Evolutionary conservation across 768 basidiomycete species (phyloP).

Genomic region (Tricholoma terreum): DNA sequence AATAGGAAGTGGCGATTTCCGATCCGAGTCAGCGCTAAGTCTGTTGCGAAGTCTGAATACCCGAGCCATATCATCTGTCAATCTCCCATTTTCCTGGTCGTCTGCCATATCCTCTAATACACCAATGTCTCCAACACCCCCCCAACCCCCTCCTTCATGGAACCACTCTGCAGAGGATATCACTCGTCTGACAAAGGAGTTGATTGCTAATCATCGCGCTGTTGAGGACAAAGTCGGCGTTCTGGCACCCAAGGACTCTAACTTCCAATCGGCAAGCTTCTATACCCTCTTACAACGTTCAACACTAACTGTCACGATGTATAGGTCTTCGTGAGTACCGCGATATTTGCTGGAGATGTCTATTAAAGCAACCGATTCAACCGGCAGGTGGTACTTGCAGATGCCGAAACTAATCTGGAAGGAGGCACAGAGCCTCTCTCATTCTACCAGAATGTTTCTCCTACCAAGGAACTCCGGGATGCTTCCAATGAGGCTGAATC

Average conservation of each 20-base stretch:
- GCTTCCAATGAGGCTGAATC: slow-evolving; percentile 74
- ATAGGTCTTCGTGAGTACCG: slow-evolving; percentile 69
- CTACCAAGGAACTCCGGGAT: slow-evolving; percentile 73
- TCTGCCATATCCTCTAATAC: slow-evolving; percentile 23
- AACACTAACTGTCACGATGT: slow-evolving; percentile 4
- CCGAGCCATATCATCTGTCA: slow-evolving; percentile 28
- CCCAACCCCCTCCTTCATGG: slow-evolving; percentile 67
- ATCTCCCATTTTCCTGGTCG: slow-evolving; percentile 26
- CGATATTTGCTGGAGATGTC: slow-evolving; percentile 3
- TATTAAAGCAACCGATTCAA: slow-evolving; percentile 9
- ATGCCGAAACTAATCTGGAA: slow-evolving; percentile 55
- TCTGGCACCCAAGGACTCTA: slow-evolving; percentile 53
- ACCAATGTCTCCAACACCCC: slow-evolving; percentile 55
- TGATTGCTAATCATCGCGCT: slow-evolving; percentile 54
- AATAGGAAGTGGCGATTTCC: slow-evolving; percentile 42
- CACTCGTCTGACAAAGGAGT: slow-evolving; percentile 49
- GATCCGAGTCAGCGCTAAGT: slow-evolving; percentile 26
- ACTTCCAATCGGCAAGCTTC: slow-evolving; percentile 60
- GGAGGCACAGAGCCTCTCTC: slow-evolving; percentile 53
- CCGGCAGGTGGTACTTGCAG: slow-evolving; percentile 54
- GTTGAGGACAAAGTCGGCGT: slow-evolving; percentile 58
- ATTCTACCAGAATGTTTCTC: slow-evolving; percentile 83
- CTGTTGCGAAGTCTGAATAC: slow-evolving; percentile 14
- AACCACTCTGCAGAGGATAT: slow-evolving; percentile 63
- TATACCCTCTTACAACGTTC: background rate